Evolutionary conservation across 306 rosid species (phyloP).

Genomic region (Acacia confusa): DNA sequence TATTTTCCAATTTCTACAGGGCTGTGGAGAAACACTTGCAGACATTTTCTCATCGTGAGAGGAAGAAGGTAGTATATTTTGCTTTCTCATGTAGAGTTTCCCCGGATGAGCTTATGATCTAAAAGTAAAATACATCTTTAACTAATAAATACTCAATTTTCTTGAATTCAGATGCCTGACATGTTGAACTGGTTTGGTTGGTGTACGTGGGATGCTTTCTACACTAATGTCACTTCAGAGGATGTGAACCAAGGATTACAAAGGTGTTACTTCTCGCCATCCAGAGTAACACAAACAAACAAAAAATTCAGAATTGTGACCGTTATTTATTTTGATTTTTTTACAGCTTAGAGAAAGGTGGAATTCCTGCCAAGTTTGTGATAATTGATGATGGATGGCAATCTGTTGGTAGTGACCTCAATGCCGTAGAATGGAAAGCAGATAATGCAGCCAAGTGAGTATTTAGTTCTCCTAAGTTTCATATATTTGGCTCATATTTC

Average conservation of each 20-base stretch:
- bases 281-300: background rate
- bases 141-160: background rate
- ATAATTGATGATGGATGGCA: slow-evolving; percentile 85
- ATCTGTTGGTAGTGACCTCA: slow-evolving; percentile 53
- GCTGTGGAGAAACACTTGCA: slow-evolving; percentile 46
- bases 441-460: slow-evolving; percentile 72
- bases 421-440: slow-evolving; percentile 42
- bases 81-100: background rate
- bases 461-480: background rate
- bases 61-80: slow-evolving; percentile 50
- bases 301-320: background rate
- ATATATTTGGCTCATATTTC: background rate
- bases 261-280: slow-evolving; percentile 40
- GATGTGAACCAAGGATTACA: slow-evolving; percentile 62
- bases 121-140: background rate
- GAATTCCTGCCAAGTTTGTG: slow-evolving; percentile 60
- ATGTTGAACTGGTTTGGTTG: slow-evolving; percentile 75
- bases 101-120: background rate
- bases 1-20: slow-evolving; percentile 20
- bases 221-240: slow-evolving; percentile 72
- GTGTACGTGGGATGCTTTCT: slow-evolving; percentile 85
- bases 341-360: slow-evolving; percentile 60
- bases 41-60: slow-evolving; percentile 67
- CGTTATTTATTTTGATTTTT: background rate
- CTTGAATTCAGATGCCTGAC: slow-evolving; percentile 50